Base-by-base conservation (phyloP, 306 rosid species). In the Leucaena leucocephala region DNA sequence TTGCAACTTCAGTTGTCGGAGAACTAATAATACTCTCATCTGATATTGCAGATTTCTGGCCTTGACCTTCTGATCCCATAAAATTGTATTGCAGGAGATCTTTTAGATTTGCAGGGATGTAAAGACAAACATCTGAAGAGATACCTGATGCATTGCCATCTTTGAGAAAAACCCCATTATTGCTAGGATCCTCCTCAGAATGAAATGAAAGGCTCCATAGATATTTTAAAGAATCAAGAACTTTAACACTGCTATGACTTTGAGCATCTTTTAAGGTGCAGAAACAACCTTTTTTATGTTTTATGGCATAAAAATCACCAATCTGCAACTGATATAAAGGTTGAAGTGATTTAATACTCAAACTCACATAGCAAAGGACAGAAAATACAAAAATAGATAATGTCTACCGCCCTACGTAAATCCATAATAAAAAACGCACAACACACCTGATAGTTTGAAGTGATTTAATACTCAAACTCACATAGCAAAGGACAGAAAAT, bases 301-400 rank as follows among this genome's bases (percentile, higher is more conserved):
- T 85, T 82, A 84, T 66, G 61, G 91, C 81, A 86, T 92, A 95
- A 87, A 89, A 85, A 78, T 82, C 82, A 76, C 97, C 97, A 80
- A 95, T 92, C 87, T 87, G 95, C 90, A 95, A 75, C 98, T 91
- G 93, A 85, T 82, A 84, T 81, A 64, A 52, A 65, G 74, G 75
- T 59, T 42, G 72, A 80, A 84, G 75, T 40, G 46, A 74, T 77
- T 82, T 40, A 85, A 76, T 68, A 43, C 55, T 75, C 63, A 11
- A 49, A 57, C 52, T 46, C 74, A 75, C 77, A 59, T 22, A 19
- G 57, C 35, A 78, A 75, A 76, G 22, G 16, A 52, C 80, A 45
- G 78, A 35, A 68, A 73, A 35, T 42, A 61, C 4, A 50, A 46
- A 76, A 72, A 61, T 42, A 68, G 27, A 50, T 79, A 46, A 66